Conservation (phyloP, 306 rosid species). For the Gynostemma pentaphyllum region DNA sequence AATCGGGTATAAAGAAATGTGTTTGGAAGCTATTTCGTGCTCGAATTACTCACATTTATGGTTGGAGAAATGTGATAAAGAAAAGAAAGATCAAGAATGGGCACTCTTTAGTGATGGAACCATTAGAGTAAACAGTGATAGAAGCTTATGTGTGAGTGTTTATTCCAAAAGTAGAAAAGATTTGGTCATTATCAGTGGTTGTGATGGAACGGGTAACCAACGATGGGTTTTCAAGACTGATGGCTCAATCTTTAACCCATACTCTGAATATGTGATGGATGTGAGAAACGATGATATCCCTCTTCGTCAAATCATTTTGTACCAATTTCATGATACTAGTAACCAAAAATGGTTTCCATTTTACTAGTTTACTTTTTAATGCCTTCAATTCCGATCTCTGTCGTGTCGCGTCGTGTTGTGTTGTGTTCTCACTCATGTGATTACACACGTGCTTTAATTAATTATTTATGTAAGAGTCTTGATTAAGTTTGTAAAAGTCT, state of each 20-base stretch:
- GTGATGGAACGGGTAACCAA: background rate
- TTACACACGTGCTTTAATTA: too few relatives aligned
- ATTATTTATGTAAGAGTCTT: too few relatives aligned
- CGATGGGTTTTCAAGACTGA: background rate
- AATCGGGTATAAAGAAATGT: background rate
- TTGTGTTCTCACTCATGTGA: too few relatives aligned
- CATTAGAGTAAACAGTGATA: background rate
- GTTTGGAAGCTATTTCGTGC: background rate
- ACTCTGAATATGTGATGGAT: background rate
- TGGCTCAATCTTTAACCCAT: background rate
- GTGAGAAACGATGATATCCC: background rate
- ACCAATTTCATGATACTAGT: background rate
- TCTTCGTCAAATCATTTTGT: background rate
- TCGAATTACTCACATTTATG: background rate
- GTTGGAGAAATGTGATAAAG: background rate
- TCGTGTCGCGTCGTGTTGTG: too few relatives aligned
- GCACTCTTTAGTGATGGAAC: slow-evolving; percentile 1
- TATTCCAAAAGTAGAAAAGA: background rate
- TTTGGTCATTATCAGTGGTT: background rate
- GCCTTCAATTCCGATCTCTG: too few relatives aligned
- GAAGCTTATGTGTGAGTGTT: background rate
- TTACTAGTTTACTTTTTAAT: background rate
- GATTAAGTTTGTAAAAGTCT: too few relatives aligned
- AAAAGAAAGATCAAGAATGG: background rate
- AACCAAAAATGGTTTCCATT: background rate